These are phyloP conservation scores for Paraphoma chrysanthemicola DNA, from an alignment of 2,329 filamentous ascomycete species.

Conservation along the genomic window DNA sequence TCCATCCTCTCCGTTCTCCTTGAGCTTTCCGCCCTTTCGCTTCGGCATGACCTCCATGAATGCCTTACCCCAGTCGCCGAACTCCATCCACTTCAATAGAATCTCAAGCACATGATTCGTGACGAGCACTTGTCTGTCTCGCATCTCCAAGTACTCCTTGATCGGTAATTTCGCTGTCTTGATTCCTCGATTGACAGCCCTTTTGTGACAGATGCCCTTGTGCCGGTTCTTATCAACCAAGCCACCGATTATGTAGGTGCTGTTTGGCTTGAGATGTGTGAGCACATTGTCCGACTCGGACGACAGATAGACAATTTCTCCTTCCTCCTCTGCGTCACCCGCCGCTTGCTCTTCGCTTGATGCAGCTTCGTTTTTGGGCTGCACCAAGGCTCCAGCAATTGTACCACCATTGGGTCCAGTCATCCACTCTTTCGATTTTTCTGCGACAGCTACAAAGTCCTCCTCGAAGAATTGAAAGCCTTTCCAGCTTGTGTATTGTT, in stretches of 20 bases:
- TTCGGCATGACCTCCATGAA: conserved; percentile 90
- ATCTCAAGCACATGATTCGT: conserved; percentile 98
- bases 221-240: conserved; percentile 96
- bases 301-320: conserved; percentile 83
- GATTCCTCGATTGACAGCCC: conserved; percentile 76
- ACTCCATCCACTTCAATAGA: conserved; percentile 91
- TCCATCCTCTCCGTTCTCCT: conserved; percentile 32
- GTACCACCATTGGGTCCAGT: conserved; percentile 62
- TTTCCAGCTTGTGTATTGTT: conserved; percentile 80
- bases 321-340: conserved; percentile 40
- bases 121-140: conserved; percentile 81
- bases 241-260: conserved; percentile 91
- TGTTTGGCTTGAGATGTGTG: conserved; percentile 82
- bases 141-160: conserved; percentile 93
- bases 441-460: conserved; percentile 75
- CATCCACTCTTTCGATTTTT: conserved; percentile 74
- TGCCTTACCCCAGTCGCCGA: conserved; percentile 87
- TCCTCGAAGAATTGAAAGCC: conserved; percentile 75
- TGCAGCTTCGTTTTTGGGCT: conserved; percentile 1
- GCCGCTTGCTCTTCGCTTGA: conserved; percentile 45
- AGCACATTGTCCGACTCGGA: conserved; percentile 90
- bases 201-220: conserved; percentile 90
- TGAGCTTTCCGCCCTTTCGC: conserved; percentile 81
- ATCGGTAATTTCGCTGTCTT: conserved; percentile 92
- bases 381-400: conserved; percentile 65